Conservation (phyloP, 768 basidiomycete species). For the Agaricus sinodeliciosus region DNA sequence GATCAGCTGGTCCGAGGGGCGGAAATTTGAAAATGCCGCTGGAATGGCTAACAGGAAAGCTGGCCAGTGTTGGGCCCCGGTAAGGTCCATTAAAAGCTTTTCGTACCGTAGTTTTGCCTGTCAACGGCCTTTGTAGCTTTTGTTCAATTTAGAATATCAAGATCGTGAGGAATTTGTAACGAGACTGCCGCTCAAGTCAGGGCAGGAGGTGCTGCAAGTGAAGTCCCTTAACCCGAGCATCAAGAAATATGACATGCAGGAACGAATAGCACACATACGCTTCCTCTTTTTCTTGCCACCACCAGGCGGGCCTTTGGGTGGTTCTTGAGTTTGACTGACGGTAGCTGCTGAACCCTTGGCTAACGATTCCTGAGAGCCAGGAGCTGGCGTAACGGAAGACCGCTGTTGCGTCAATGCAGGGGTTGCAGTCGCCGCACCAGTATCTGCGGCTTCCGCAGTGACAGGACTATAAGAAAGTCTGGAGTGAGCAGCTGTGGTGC, state of each 20-base stretch:
- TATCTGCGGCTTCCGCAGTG: slow-evolving; percentile 22
- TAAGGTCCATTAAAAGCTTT: background rate
- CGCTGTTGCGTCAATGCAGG: slow-evolving; percentile 25
- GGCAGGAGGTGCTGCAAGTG: slow-evolving; percentile 26
- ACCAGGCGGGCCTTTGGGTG: slow-evolving; percentile 39
- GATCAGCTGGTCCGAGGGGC: slow-evolving; percentile 55
- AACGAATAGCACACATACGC: slow-evolving; percentile 36
- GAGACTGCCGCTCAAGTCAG: slow-evolving; percentile 17
- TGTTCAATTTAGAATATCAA: no score
- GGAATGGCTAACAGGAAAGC: slow-evolving; percentile 72
- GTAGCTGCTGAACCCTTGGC: slow-evolving; percentile 28
- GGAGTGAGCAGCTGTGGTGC: slow-evolving; percentile 67
- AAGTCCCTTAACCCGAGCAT: slow-evolving; percentile 25
- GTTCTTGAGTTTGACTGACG: slow-evolving; percentile 33
- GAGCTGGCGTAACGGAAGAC: slow-evolving; percentile 36
- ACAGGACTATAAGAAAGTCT: slow-evolving; percentile 42
- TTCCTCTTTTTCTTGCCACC: slow-evolving; percentile 72
- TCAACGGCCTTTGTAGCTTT: background rate
- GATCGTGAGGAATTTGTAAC: background rate
- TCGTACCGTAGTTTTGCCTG: background rate
- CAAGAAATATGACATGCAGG: background rate
- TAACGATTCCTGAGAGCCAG: slow-evolving; percentile 23
- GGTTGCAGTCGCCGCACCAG: slow-evolving; percentile 21
- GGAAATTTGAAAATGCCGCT: slow-evolving; percentile 63
- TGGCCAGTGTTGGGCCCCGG: slow-evolving; percentile 55